phyloP scores from a whole-genome alignment of 768 basidiomycete species.

The Cantharellus cinnabarinus region DNA sequence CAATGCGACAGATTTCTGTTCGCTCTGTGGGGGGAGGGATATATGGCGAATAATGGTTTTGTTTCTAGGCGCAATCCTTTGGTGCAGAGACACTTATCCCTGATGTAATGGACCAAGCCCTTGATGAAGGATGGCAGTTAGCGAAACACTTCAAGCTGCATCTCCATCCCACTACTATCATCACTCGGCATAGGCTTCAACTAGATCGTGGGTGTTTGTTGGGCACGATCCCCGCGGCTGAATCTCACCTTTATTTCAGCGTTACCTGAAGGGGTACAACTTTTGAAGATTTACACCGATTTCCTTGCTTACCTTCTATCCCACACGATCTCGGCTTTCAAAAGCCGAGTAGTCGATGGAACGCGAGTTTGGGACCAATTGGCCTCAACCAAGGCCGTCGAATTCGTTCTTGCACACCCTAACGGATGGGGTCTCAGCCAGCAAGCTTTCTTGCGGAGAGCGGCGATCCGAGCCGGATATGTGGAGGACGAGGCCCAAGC shows the following conservation, averaged over 20 bases:
- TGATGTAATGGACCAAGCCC: neutral
- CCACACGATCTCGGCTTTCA: constrained; percentile 10
- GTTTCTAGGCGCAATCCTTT: neutral
- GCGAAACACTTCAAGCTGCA: constrained; percentile 3
- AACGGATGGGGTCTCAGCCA: constrained; percentile 30
- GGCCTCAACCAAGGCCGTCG: neutral
- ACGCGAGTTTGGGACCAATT: neutral
- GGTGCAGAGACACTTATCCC: neutral
- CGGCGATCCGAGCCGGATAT: constrained; percentile 21
- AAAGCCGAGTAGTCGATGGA: neutral
- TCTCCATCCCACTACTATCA: neutral
- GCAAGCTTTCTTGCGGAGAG: constrained; percentile 25
- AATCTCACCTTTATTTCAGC: neutral
- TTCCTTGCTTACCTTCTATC: constrained; percentile 13
- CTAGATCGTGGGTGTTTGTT: neutral
- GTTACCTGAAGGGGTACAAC: constrained; percentile 10
- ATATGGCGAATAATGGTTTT: too few relatives aligned
- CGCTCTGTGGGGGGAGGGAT: too few relatives aligned
- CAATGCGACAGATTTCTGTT: neutral
- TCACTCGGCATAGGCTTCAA: neutral
- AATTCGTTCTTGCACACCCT: constrained; percentile 11
- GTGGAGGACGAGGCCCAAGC: constrained; percentile 20
- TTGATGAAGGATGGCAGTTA: neutral
- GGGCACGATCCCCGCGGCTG: neutral
- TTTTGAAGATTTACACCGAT: constrained; percentile 13